These are phyloP conservation scores for Petunia hybrid DNA, from an alignment of 305 asterid genomes.

Conservation along the genomic window DNA sequence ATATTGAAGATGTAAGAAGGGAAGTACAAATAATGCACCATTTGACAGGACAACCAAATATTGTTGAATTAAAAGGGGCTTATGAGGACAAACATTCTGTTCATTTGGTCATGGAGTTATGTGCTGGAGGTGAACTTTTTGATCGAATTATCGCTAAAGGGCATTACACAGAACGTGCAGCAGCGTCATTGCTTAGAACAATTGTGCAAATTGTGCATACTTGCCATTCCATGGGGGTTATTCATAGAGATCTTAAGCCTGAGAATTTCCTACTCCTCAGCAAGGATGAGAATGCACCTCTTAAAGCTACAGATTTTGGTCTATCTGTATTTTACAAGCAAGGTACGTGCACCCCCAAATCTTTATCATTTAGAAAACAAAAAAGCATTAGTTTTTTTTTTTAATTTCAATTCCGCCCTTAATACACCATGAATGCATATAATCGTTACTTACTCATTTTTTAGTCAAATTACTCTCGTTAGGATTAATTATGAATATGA, in stretches of 20 bases:
- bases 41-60: constrained; percentile 74
- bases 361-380: not conserved
- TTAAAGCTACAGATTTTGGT: constrained; percentile 90
- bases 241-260: constrained; percentile 87
- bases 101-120: constrained; percentile 84
- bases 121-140: constrained; percentile 94
- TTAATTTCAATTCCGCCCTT: not conserved
- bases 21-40: constrained; percentile 97
- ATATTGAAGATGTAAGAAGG: constrained; percentile 81
- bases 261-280: constrained; percentile 80
- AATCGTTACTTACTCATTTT: not conserved
- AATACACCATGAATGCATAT: not conserved
- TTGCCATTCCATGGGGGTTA: constrained; percentile 88
- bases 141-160: constrained; percentile 85
- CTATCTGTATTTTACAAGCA: constrained; percentile 83
- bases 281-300: constrained; percentile 78
- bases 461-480: not conserved
- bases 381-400: not conserved
- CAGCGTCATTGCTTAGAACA: constrained; percentile 78
- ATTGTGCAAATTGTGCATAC: constrained; percentile 86
- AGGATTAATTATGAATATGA: no score
- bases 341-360: constrained; percentile 42
- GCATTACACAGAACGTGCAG: constrained; percentile 83
- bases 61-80: constrained; percentile 85
- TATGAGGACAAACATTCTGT: constrained; percentile 87